These are phyloP conservation scores for Huntiella omanensis DNA, from an alignment of 2,329 filamentous ascomycete genomes.

Conservation along the genomic window DNA sequence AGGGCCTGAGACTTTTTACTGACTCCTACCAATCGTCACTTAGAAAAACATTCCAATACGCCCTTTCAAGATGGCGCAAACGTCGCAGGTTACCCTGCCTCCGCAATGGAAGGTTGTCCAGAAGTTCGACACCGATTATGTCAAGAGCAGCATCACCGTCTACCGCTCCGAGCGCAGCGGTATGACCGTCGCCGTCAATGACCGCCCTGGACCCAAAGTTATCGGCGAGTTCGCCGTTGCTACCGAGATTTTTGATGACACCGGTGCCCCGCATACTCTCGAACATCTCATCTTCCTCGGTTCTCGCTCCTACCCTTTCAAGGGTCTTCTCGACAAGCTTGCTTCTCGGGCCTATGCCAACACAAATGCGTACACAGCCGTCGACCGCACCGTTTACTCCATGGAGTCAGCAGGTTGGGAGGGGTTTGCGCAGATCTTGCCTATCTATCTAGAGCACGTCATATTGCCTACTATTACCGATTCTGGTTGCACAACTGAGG, in stretches of 20 bases:
- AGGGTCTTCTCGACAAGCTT: slow-evolving; percentile 85
- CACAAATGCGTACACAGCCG: slow-evolving; percentile 95
- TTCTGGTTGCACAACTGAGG: slow-evolving; percentile 82
- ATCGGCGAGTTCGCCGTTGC: slow-evolving; percentile 89
- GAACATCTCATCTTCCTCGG: slow-evolving; percentile 77
- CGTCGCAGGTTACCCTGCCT: slow-evolving; percentile 8
- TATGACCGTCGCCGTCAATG: slow-evolving; percentile 83
- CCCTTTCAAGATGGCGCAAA: slow-evolving; percentile 3
- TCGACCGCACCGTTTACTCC: slow-evolving; percentile 91
- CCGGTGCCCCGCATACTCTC: slow-evolving; percentile 74
- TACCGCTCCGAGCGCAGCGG: slow-evolving; percentile 92
- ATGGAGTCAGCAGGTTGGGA: slow-evolving; percentile 93
- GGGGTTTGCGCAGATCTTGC: slow-evolving; percentile 83
- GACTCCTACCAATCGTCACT: no score
- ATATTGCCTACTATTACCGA: slow-evolving; percentile 84
- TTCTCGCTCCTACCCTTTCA: slow-evolving; percentile 83
- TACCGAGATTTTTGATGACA: slow-evolving; percentile 95
- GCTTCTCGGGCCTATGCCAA: slow-evolving; percentile 81
- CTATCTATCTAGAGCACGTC: slow-evolving; percentile 88
- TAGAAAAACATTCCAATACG: no score
- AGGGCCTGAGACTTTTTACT: no score
- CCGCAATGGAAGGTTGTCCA: slow-evolving; percentile 33
- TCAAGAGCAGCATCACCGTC: slow-evolving; percentile 71
- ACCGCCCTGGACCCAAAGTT: slow-evolving; percentile 86
- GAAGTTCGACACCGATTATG: slow-evolving; percentile 76